Conservation (phyloP, 2,329 filamentous ascomycete genomes). For the Pseudogymnoascus sp. region DNA sequence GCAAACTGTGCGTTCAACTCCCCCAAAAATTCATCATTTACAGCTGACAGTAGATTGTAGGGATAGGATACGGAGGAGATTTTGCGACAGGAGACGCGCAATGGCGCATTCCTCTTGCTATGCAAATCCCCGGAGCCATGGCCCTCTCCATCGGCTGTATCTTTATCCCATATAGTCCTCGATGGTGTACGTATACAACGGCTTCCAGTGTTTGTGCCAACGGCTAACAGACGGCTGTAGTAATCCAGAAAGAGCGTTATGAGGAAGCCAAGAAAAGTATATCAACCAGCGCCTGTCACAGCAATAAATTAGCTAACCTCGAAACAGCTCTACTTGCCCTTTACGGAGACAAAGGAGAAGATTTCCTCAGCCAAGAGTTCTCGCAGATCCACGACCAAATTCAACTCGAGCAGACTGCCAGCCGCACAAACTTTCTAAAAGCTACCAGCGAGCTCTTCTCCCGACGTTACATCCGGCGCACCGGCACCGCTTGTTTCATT, state of each 20-base stretch:
- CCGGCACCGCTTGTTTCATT: constrained; percentile 28
- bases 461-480: constrained; percentile 26
- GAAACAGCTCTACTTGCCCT: constrained; percentile 15
- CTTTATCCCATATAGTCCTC: constrained; percentile 17
- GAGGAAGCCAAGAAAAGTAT: constrained; percentile 10
- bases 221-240: background rate
- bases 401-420: constrained; percentile 21
- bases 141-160: constrained; percentile 14
- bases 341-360: constrained; percentile 18
- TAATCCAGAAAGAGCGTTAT: constrained; percentile 11
- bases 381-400: constrained; percentile 28
- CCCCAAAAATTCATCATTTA: background rate
- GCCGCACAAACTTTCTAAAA: constrained; percentile 15
- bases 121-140: constrained; percentile 25
- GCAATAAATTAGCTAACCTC: background rate
- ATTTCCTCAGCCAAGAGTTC: constrained; percentile 22
- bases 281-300: background rate
- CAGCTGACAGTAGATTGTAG: background rate
- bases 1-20: constrained; percentile 27
- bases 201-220: background rate
- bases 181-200: constrained; percentile 14
- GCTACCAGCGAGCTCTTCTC: constrained; percentile 23
- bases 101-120: constrained; percentile 31
- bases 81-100: constrained; percentile 26
- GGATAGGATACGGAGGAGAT: constrained; percentile 32